Base-by-base conservation (phyloP, 2,329 filamentous ascomycete genomes). In the Clonostachys rhizophaga region DNA sequence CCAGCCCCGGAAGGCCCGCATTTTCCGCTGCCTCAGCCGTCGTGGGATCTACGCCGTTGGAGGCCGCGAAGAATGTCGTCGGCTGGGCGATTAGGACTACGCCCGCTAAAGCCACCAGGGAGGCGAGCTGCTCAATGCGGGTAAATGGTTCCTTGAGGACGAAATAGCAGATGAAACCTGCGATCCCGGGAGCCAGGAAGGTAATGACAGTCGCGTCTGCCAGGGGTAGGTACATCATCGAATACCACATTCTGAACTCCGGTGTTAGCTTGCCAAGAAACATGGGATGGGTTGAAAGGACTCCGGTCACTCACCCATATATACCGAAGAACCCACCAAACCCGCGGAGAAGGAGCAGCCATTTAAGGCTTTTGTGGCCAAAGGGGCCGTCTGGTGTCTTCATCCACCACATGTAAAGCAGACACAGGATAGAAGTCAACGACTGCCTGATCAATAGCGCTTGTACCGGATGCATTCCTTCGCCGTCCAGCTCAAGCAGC, bases 131-230 rank as follows among this genome's bases (percentile, higher is more conserved):
- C 62, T 95, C 89, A 39, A 79, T 79, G 20, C 81, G 75, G 3
- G 87, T 89, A 60, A 92, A 96, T 0, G 87, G 86, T 56, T 96
- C 89, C 45, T 83, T 79, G 16, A 84, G 67, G 36, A 91, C 67
- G 47, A 91, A 71, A 35, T 87, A 90, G 62, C 90, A 95, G 16
- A 87, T 78, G 69, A 91, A 89, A 48, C 88, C 89, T 17, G 89
- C 81, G 6, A 95, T 74, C 13, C 85, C 86, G 0, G 91, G 91
- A 0, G 87, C 81, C 6, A 96, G 75, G 61, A 96, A 96, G 9
- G 89, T 94, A 46, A 96, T 86, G 34, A 96, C 91, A 0, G 89
- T 94, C 3, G 91, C 90, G 62, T 96, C 91, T 14, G 89, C 87
- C 3, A 96, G 76, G 1, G 89, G 88, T 4, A 96, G 78, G 57